Evolutionary conservation across 2,329 filamentous ascomycete genomes (phyloP), one percentile per base, ranked within the genome.

Genomic region (Diaporthe sp.): DNA sequence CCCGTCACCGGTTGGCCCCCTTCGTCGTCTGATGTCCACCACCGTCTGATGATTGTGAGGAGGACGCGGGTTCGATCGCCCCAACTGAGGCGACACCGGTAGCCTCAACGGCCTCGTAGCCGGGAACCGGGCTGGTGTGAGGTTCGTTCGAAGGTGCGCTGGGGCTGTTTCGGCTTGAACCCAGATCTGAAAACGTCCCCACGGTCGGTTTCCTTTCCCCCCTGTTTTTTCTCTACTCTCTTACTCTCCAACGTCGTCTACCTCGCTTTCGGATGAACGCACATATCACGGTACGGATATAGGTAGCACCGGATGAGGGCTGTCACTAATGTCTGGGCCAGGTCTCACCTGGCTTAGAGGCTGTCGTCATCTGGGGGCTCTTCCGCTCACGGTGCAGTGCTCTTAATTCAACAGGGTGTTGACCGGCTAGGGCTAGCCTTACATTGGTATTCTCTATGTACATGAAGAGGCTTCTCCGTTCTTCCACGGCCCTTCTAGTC

Each of bases 121-220:
- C 28, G 42, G 61, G 61, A 19, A 52, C 61, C 45, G 61, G 45
- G 61, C 30, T 50, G 19, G 61, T 67, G 64, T 52, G 64, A 67
- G 64, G 64, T 52, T 67, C 64, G 64, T 67, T 67, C 64, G 64
- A 67, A 67, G 64, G 22, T 40, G 40, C 60, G 40, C 60, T 35
- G 60, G 60, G 60, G 40, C 60, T 60, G 64, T 67, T 52, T 67
- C 64, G 45, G 45, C 45, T 1, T 38, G 64, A 28, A 25, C 42
- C 61, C 30, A 25, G 33, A 58, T 12, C 22, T 58, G 1, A 35
- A 55, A 38, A 5, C 7, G 42, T 30, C 30, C 45, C 45, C 30
- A 35, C 61, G 45, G 61, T n/a, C 28, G n/a, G 28, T 33, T 35
- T 5, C 28, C 17, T 6, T 35, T 5, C 7, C 28, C 40, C 42